Percentiles rank a stretch among this genome's conserved stretches.
Evolutionary conservation across 331 rosid species (phyloP).

Genomic region (Ulmus americana): DNA sequence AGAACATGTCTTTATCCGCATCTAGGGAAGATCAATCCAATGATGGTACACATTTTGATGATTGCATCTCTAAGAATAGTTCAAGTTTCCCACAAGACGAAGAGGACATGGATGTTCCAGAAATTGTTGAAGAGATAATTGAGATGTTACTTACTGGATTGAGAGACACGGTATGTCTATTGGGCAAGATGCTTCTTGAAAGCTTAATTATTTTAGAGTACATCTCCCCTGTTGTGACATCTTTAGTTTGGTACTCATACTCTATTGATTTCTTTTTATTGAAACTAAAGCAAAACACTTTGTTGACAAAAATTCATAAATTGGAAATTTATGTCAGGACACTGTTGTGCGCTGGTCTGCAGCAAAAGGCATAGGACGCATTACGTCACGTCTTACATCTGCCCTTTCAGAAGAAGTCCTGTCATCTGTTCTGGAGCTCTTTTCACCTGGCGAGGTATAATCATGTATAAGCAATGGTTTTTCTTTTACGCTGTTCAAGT

Average conservation of each 20-base stretch:
- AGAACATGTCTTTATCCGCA: slow-evolving; percentile 42
- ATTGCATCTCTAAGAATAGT: slow-evolving; percentile 29
- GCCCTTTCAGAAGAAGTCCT: slow-evolving; percentile 84
- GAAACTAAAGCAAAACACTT: slow-evolving; percentile 15
- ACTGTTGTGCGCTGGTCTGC: slow-evolving; percentile 99
- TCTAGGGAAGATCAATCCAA: slow-evolving; percentile 35
- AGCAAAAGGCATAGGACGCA: slow-evolving; percentile 90
- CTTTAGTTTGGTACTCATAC: neutral
- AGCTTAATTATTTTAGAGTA: slow-evolving; percentile 25
- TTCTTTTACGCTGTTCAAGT: slow-evolving; percentile 15
- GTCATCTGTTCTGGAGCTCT: slow-evolving; percentile 79
- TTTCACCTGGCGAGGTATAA: slow-evolving; percentile 86
- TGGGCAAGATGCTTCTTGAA: slow-evolving; percentile 34
- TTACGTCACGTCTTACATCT: slow-evolving; percentile 73
- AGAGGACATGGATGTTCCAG: slow-evolving; percentile 79
- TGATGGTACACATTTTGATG: slow-evolving; percentile 26
- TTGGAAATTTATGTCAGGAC: slow-evolving; percentile 46
- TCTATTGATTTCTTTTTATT: slow-evolving; percentile 15
- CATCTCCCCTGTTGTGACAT: neutral
- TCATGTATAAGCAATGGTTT: slow-evolving; percentile 8
- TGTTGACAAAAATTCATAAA: slow-evolving; percentile 12
- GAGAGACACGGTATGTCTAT: slow-evolving; percentile 80
- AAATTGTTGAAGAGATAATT: slow-evolving; percentile 86
- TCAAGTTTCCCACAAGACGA: slow-evolving; percentile 51
- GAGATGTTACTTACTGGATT: slow-evolving; percentile 84